Evolutionary conservation across 345 rosid species (phyloP), one percentile per base, ranked within the genome.

Genomic region (Orychophragmus violaceus): DNA sequence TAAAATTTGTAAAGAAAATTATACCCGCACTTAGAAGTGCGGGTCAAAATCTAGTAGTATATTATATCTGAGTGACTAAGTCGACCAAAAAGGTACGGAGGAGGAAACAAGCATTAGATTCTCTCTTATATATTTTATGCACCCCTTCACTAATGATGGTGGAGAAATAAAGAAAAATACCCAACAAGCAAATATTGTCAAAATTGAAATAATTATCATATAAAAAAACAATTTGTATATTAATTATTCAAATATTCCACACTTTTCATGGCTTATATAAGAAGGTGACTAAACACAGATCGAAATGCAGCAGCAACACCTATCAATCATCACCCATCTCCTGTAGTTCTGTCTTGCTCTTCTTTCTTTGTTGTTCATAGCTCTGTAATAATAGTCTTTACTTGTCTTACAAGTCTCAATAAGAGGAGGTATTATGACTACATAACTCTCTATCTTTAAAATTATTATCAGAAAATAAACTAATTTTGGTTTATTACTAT

Each of bases 231-330:
- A 6, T 23, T 29, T 11, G 4, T 50, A 49, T 50, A 50, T 7
- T 46, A 25, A 51, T 16, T 18, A 9, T 25, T n/a, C n/a, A n/a
- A n/a, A n/a, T 11, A 54, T 46, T 51, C 59, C 21, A 11, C 45
- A 42, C 76, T 78, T 25, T 25, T 50, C 52, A 7, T 16, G 13
- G 50, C 74, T 57, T 80, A 80, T 80, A 79, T 69, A 78, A 66
- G 64, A 30, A 35, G 1, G 18, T 10, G 56, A 14, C 19, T 67
- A 35, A 33, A 24, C 52, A 60, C 70, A 62, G 16, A 19, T 46
- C 33, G 29, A 54, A 61, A 69, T 66, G 76, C 78, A 72, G 83
- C 87, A 77, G 78, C 80, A 77, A 61, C 66, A 8, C 33, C 8
- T 68, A 59, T 68, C 46, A 14, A 41, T 39, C 54, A 61, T 63